Evolutionary conservation across 1,284 basidiomycete genomes (phyloP).

Genomic region (Meira miltonrushii): DNA sequence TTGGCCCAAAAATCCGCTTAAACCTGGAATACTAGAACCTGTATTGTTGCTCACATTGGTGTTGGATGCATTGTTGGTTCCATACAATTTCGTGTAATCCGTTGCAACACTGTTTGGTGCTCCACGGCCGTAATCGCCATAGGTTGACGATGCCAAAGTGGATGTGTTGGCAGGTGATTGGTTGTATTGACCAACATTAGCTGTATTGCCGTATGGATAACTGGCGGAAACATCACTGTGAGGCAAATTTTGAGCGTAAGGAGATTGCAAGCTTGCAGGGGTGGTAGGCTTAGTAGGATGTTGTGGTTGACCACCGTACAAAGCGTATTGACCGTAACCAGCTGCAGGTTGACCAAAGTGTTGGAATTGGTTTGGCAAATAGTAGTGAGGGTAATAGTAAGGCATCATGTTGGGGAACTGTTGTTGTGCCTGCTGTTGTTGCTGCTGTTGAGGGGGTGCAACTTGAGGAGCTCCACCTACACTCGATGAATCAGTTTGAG

Average conservation of each 20-base stretch:
- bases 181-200: slow-evolving; percentile 11
- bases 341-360: slow-evolving; percentile 49
- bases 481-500: background rate
- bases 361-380: slow-evolving; percentile 52
- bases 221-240: slow-evolving; percentile 13
- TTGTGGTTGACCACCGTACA: slow-evolving; percentile 48
- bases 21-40: background rate
- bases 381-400: slow-evolving; percentile 53
- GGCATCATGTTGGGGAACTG: slow-evolving; percentile 50
- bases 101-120: slow-evolving; percentile 15
- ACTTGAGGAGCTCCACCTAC: slow-evolving; percentile 14
- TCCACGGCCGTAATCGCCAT: slow-evolving; percentile 38
- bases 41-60: background rate
- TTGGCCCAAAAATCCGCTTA: slow-evolving; percentile 2
- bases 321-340: slow-evolving; percentile 51
- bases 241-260: slow-evolving; percentile 26
- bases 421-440: slow-evolving; percentile 27
- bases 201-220: slow-evolving; percentile 11
- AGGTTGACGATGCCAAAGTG: background rate
- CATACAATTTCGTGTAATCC: slow-evolving; percentile 9
- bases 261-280: slow-evolving; percentile 41
- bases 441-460: slow-evolving; percentile 28
- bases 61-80: background rate
- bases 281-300: slow-evolving; percentile 44
- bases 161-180: slow-evolving; percentile 13